These are phyloP conservation scores for Whalleya microplaca DNA, from an alignment of 2,329 filamentous ascomycete genomes.

Conservation along the genomic window DNA sequence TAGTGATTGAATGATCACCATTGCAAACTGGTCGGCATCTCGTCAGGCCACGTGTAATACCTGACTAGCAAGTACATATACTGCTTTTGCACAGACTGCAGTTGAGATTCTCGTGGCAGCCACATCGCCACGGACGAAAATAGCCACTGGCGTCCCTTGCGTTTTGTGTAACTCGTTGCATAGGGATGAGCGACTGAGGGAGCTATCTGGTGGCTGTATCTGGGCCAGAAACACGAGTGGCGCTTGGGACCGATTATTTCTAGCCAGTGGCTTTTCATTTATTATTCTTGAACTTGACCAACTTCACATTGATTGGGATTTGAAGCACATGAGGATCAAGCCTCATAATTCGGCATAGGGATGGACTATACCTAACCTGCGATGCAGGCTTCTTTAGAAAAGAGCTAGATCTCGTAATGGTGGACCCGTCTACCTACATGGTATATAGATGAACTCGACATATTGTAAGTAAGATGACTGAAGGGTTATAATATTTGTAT, in stretches of 20 bases:
- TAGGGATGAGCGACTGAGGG: neutral
- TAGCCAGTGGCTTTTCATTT: neutral
- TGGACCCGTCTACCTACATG: constrained; percentile 1
- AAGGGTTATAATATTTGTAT: neutral
- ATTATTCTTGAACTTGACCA: constrained; percentile 1
- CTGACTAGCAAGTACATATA: neutral
- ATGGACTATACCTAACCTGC: neutral
- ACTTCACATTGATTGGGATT: constrained; percentile 1
- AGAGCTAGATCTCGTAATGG: constrained; percentile 2
- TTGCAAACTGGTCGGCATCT: neutral
- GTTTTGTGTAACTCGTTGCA: neutral
- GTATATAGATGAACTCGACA: too few species aligned
- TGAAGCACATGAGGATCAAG: constrained; percentile 6
- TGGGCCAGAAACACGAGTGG: constrained; percentile 1
- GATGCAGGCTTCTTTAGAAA: neutral
- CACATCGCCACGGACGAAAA: constrained; percentile 5
- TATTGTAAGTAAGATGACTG: neutral
- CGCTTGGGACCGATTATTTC: neutral
- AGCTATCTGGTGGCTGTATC: neutral
- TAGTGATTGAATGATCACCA: neutral
- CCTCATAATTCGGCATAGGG: constrained; percentile 5
- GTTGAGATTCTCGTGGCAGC: constrained; percentile 1
- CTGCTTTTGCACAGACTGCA: neutral
- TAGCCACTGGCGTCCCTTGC: neutral
- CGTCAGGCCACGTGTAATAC: neutral